Evolutionary conservation across 2,329 filamentous ascomycete species (phyloP), one percentile per base, ranked within the genome.

Genomic region (Aureobasidium pullulans): DNA sequence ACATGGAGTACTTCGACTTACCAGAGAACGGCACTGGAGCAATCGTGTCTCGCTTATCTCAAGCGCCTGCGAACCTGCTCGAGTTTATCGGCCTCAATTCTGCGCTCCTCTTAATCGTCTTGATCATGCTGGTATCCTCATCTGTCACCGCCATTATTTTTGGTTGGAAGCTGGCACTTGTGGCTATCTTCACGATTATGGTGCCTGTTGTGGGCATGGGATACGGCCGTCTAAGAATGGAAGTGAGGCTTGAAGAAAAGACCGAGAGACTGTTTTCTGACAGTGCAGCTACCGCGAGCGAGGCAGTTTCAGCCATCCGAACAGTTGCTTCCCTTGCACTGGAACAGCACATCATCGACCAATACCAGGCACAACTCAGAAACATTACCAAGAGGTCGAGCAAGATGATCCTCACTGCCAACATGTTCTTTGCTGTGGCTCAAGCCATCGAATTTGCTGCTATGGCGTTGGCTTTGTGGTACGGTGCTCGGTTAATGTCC

Each of bases 291-390:
- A 64, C 72, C 15, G 73, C 72, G 15, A 66, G 70, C 0, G 70
- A 73, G 47, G 70, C 70, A 16, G 67, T 73, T 8, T 65, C 65
- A 1, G 65, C 70, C 1, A 72, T 73, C 42, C 64, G 68, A 9
- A 73, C 71, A 6, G 6, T 66, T 84, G 29, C 84, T 87, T 78
- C 84, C 0, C 74, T 89, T 29, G 86, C 84, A 0, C 79, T 89
- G 61, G 86, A 89, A 65, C 76, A 82, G 57, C 73, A 76, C 2
- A 85, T 88, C 61, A 60, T 72, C 43, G 75, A 79, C 53, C 65
- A 73, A 31, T 89, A 88, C 65, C 73, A 79, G 23, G 65, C 62
- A 0, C 75, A 88, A 2, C 77, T 88, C 8, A 68, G 70, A 7
- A 71, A 76, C 2, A 85, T 88, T 63, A 79, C 85, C 15, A 68